phyloP scores from a whole-genome alignment of 2,329 filamentous ascomycete genomes.

The Talaromyces sp. region DNA sequence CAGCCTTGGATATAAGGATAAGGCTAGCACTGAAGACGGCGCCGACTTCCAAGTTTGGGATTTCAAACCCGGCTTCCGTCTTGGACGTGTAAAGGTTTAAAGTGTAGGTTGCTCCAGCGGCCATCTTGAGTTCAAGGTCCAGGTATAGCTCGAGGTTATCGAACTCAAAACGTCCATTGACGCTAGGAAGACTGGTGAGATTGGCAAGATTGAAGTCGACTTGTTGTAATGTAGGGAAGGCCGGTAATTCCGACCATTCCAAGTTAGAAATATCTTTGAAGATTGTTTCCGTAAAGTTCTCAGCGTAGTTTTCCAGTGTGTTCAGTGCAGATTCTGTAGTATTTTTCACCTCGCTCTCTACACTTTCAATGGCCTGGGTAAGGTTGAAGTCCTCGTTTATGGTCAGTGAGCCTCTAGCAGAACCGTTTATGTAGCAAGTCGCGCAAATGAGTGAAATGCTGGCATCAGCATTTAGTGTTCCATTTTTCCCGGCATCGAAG shows the following conservation, averaged over 20 bases:
- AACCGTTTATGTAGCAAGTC: conserved; percentile 48
- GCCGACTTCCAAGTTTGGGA: conserved; percentile 41
- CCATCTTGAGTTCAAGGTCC: conserved; percentile 39
- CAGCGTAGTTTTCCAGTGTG: neutral
- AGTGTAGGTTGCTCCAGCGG: conserved; percentile 40
- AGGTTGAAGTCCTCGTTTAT: conserved; percentile 28
- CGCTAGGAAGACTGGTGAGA: conserved; percentile 21
- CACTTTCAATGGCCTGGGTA: conserved; percentile 10
- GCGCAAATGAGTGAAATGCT: conserved; percentile 27
- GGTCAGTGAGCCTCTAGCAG: conserved; percentile 38
- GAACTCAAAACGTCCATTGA: conserved; percentile 37
- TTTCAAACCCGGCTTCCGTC: conserved; percentile 37
- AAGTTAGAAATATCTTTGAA: conserved; percentile 1
- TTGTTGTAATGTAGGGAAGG: conserved; percentile 33
- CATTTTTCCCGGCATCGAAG: neutral
- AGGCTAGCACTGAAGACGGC: conserved; percentile 47
- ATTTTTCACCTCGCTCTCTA: conserved; percentile 15
- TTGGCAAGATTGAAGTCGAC: conserved; percentile 33
- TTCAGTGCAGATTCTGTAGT: neutral
- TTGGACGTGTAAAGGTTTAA: conserved; percentile 46
- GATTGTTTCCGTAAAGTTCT: neutral
- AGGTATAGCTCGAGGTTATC: conserved; percentile 50
- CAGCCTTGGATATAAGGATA: conserved; percentile 43
- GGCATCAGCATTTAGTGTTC: neutral
- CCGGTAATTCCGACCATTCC: neutral